Evolutionary conservation across 306 rosid genomes (phyloP), one percentile per base, ranked within the genome.

Genomic region (Corylus avellana): DNA sequence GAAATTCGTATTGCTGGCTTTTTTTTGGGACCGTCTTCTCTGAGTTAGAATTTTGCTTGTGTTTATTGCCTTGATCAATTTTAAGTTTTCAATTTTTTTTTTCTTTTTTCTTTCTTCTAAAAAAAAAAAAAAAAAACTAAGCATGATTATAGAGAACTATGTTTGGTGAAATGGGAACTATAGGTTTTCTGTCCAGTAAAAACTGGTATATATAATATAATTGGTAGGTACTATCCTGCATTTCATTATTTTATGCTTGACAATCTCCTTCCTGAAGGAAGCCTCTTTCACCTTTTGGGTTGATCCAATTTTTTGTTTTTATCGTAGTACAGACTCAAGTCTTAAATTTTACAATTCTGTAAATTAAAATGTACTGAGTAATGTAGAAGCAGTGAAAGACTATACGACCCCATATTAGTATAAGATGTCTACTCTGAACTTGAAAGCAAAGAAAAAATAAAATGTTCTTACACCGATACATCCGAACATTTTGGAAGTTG

Each of bases 1-100:
- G 80, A 76, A 74, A 67, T 55, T 37, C 32, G 14, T 55, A 44
- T 54, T 69, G 18, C 10, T 54, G 27, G 75, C 16, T 44, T 17
- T 56, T 13, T 35, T 82, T 27, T 32, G 69, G 69, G 10, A 22
- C 13, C 12, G 2, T 67, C 12, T 18, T 67, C 8, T 67, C 48
- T 39, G 72, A 8, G 22, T 67, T 29, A 14, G 70, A 63, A 32
- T 5, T 63, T 63, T 29, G 7, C 70, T 1, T 14, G 70, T 32
- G 44, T 63, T 3, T 62, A 16, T 6, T 7, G 2, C 20, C 5
- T 63, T 46, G 0, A 0, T 14, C 20, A 39, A 32, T 22, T 22
- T 22, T 22, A 22, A 22, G 25, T 22, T 22, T 22, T 22, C 25
- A 22, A 22, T 22, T 22, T 22, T 22, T 22, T 22, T 22, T 22